phyloP scores from a whole-genome alignment of 257 asterid genomes.

The Plantago ovata region DNA sequence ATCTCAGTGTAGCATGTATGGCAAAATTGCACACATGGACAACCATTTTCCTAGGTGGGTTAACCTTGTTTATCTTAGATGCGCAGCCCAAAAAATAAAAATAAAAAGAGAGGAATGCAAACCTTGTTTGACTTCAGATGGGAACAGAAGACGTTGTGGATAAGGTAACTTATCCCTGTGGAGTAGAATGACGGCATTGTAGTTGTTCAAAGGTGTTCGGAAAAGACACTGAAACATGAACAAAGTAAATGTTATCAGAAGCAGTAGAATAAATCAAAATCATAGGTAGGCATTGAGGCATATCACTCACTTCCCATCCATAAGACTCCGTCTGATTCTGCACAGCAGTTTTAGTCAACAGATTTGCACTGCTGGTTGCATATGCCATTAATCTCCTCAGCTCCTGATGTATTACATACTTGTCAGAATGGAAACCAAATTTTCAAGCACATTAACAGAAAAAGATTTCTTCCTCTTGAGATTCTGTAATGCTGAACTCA shows the following conservation, averaged over 20 bases:
- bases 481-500: constrained; percentile 6
- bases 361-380: constrained; percentile 75
- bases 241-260: constrained; percentile 10
- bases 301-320: constrained; percentile 80
- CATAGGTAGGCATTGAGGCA: constrained; percentile 5
- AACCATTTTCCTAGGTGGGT: too few species aligned
- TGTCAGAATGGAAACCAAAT: constrained; percentile 9
- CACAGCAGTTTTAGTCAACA: constrained; percentile 53
- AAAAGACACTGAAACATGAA: constrained; percentile 74
- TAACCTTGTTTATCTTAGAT: constrained; percentile 33
- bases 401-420: constrained; percentile 46
- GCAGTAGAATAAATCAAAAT: constrained; percentile 8
- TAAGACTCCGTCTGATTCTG: constrained; percentile 56
- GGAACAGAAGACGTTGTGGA: constrained; percentile 80
- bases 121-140: constrained; percentile 82
- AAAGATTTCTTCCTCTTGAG: neutral
- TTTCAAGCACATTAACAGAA: constrained; percentile 6
- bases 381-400: constrained; percentile 78
- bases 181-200: constrained; percentile 83
- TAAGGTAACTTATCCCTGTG: constrained; percentile 80
- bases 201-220: constrained; percentile 89
- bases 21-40: neutral
- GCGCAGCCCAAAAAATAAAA: neutral
- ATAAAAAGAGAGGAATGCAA: constrained; percentile 3
- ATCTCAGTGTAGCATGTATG: neutral